Percentiles rank a stretch among this genome's conserved stretches.
Conservation (phyloP, 2,329 filamentous ascomycete species). For the Hymenoscyphus infarciens region DNA sequence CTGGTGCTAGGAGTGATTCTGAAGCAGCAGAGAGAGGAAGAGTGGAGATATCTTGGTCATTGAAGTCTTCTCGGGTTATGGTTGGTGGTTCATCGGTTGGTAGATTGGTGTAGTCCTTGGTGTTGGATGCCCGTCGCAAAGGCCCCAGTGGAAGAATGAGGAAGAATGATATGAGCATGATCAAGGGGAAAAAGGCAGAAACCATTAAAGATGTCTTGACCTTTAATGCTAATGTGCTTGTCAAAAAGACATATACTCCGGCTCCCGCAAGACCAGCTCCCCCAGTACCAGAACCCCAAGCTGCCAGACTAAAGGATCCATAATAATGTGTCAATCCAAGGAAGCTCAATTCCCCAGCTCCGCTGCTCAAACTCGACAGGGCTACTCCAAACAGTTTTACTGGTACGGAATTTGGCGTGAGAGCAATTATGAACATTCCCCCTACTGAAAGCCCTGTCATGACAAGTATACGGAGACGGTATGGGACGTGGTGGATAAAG, state of each 20-base stretch:
- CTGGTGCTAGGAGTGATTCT: constrained; percentile 47
- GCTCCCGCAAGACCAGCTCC: constrained; percentile 85
- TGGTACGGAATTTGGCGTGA: constrained; percentile 69
- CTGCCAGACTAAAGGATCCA: constrained; percentile 77
- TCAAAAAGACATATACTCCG: constrained; percentile 81
- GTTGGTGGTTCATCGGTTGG: constrained; percentile 39
- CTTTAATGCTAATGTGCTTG: constrained; percentile 71
- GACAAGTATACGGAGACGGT: constrained; percentile 67
- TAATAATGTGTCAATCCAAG: constrained; percentile 91
- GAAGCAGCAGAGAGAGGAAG: constrained; percentile 42
- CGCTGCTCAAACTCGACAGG: constrained; percentile 79
- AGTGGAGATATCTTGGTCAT: constrained; percentile 37
- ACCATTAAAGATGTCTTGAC: constrained; percentile 72
- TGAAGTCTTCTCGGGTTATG: constrained; percentile 25
- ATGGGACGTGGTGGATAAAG: constrained; percentile 86
- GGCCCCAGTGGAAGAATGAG: constrained; percentile 67
- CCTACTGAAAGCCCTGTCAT: constrained; percentile 73
- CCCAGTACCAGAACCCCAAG: constrained; percentile 90
- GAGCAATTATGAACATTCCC: constrained; percentile 86
- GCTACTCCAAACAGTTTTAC: constrained; percentile 80
- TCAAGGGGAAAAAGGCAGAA: constrained; percentile 71
- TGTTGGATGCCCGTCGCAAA: constrained; percentile 46
- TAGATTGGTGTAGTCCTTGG: constrained; percentile 54
- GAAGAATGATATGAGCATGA: constrained; percentile 89
- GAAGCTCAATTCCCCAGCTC: constrained; percentile 87